phyloP scores from a whole-genome alignment of 768 basidiomycete genomes.

The Ephemerocybe angulata region DNA sequence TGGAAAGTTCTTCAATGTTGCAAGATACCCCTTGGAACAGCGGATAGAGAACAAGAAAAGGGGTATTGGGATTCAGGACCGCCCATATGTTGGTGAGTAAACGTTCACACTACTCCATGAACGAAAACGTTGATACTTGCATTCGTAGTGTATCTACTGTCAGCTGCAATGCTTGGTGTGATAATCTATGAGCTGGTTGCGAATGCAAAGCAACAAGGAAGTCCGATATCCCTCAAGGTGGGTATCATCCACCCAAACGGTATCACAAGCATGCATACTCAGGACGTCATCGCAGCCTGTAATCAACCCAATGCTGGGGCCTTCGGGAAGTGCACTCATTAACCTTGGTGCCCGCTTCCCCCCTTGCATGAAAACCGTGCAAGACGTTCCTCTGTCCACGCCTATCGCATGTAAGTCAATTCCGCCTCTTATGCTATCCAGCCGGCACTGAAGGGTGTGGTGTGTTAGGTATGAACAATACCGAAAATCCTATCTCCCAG shows the following conservation, averaged over 20 bases:
- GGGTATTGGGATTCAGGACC: constrained; percentile 77
- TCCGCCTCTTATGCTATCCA: neutral
- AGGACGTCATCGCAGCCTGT: constrained; percentile 47
- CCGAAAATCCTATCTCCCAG: constrained; percentile 67
- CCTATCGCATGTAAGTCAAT: constrained; percentile 53
- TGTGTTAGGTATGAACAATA: constrained; percentile 73
- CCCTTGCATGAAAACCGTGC: constrained; percentile 82
- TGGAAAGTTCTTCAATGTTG: constrained; percentile 39
- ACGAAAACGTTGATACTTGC: neutral
- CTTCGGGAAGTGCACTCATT: constrained; percentile 78
- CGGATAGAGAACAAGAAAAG: constrained; percentile 85
- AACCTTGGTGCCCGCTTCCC: constrained; percentile 89
- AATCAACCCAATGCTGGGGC: constrained; percentile 90
- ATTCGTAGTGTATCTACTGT: constrained; percentile 56
- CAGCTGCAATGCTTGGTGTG: constrained; percentile 63
- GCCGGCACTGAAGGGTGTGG: neutral
- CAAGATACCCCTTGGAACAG: constrained; percentile 65
- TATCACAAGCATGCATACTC: neutral
- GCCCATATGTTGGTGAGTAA: constrained; percentile 68
- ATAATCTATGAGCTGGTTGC: constrained; percentile 84
- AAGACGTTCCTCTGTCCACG: constrained; percentile 49
- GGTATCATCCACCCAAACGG: constrained; percentile 5
- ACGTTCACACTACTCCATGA: neutral
- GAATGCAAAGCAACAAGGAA: constrained; percentile 74
- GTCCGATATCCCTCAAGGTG: constrained; percentile 82